These are phyloP conservation scores for Candida ovalis DNA, from an alignment of 805 yeast species.

Conservation along the genomic window DNA sequence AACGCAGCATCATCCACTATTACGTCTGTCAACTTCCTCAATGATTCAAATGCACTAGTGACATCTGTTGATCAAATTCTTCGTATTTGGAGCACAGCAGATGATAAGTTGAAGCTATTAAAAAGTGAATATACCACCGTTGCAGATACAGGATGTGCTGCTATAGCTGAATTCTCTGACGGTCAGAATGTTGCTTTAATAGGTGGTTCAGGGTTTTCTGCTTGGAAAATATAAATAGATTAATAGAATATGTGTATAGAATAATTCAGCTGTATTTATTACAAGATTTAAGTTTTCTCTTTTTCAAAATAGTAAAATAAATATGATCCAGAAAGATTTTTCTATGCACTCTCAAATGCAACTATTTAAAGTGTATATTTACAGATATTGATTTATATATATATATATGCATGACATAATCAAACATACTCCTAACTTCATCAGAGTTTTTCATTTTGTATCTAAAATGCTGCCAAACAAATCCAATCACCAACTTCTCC, in stretches of 20 bases:
- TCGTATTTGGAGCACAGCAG: constrained; percentile 54
- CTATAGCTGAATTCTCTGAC: constrained; percentile 28
- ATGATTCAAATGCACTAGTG: constrained; percentile 40
- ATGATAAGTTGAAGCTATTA: constrained; percentile 26
- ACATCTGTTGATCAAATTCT: constrained; percentile 84
- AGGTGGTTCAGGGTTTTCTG: constrained; percentile 78
- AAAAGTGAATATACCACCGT: constrained; percentile 66
- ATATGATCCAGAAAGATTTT: neutral
- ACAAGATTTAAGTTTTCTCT: neutral
- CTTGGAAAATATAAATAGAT: constrained; percentile 15
- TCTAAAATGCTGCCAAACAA: no score
- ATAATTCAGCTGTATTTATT: no score
- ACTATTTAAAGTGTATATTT: neutral
- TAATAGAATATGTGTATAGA: neutral
- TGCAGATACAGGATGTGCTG: constrained; percentile 86
- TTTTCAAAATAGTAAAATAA: neutral
- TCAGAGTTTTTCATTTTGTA: no score
- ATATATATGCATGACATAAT: neutral
- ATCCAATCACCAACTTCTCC: no score
- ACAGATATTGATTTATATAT: neutral
- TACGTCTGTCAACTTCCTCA: constrained; percentile 51
- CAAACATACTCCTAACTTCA: no score
- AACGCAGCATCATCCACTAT: constrained; percentile 86
- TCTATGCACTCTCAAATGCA: neutral
- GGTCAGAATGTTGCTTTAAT: constrained; percentile 39